A percentile compares a stretch with the other conserved stretches of the same genome.
Conservation (phyloP, 805 yeast genomes). For the Hanseniaspora osmophila region DNA sequence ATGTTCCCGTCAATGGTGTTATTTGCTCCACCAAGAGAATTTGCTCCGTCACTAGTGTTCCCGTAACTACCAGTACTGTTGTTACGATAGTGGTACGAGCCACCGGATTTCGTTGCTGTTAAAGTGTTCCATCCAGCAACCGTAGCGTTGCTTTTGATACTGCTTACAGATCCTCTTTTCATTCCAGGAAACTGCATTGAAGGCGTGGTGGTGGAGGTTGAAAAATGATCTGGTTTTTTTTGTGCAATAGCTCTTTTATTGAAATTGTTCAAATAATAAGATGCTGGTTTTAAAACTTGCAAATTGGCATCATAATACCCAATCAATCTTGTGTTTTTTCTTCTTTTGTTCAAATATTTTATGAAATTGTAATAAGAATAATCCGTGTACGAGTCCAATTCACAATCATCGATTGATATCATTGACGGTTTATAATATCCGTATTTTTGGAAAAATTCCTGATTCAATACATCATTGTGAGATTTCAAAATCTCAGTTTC, state of each 20-base stretch:
- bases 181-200: too few species aligned
- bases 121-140: background rate
- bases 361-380: background rate
- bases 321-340: background rate
- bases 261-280: constrained; percentile 1
- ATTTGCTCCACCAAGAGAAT: background rate
- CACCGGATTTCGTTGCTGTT: background rate
- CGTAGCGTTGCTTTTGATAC: too few species aligned
- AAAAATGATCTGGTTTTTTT: background rate
- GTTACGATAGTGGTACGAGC: background rate
- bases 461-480: background rate
- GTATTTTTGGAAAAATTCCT: constrained; percentile 3
- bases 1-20: background rate
- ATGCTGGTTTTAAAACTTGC: constrained; percentile 2
- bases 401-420: background rate
- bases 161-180: too few species aligned
- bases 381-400: background rate
- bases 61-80: too few species aligned
- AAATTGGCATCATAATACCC: background rate
- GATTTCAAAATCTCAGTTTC: background rate
- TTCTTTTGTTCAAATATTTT: constrained; percentile 2
- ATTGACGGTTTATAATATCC: constrained; percentile 3
- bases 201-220: too few species aligned
- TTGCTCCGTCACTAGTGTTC: too few species aligned
- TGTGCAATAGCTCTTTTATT: background rate